Evolutionary conservation across 1,139 yeast species (phyloP), one percentile per base, ranked within the genome.

Genomic region (Groenewaldozyma auringiensis): DNA sequence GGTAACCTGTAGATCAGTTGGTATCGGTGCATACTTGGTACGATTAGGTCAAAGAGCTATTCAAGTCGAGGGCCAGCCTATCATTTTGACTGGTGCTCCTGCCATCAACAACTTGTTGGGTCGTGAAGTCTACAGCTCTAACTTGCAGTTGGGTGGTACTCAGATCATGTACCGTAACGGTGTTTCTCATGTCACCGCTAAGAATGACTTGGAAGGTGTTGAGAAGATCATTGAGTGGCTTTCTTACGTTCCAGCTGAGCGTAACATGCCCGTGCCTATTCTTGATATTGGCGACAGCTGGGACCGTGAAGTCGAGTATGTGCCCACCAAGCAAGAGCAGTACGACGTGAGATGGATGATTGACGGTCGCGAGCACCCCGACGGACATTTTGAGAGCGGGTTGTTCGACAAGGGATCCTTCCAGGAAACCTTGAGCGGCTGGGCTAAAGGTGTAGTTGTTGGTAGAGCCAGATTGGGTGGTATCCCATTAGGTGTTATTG

Each of bases 391-490:
- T 62, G 95, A 86, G 68, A 62, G 74, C 50, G 98, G 98, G 70
- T 69, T 92, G 65, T 94, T 92, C 57, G 98, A 92, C 69, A 83
- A 79, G 65, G 83, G 74, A 50, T 87, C 97, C 9, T 92, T 92
- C 83, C 94, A 83, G 66, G 98, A 92, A 70, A 88, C 98, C n/a
- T 76, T 92, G 51, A 81, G 92, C 33, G 98, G 98, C 21, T 92
- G 98, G 98, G 98, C 98, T 46, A 83, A 78, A 65, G 96, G 97
- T 72, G 97, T 92, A 53, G 96, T 89, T 57, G 94, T 92, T 56
- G 98, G 98, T 64, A 83, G 98, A 70, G 98, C 98, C 35, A 83
- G 98, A 67, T 75, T 94, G 46, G 98, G 98, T 58, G 98, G 98
- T 74, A 88, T 92, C 59, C 98, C 98, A 56, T 78, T 92, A 62